Conservation (phyloP, 2,329 filamentous ascomycete species). For the Albifimbria verrucaria region DNA sequence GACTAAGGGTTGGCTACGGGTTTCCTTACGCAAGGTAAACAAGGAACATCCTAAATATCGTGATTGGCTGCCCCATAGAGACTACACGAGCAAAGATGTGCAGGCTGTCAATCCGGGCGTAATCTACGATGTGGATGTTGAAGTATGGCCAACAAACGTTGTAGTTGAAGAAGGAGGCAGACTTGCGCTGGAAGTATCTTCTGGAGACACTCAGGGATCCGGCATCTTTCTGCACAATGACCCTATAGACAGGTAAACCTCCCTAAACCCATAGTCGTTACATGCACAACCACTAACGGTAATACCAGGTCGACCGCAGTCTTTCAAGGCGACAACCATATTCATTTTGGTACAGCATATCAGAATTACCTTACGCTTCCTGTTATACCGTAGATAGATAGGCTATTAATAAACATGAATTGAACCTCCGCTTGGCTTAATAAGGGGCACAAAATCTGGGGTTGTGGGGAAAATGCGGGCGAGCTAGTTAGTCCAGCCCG, state of each 20-base stretch:
- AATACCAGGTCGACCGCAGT: constrained; percentile 18
- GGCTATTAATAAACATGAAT: no score
- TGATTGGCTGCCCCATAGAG: constrained; percentile 50
- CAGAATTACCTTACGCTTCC: constrained; percentile 52
- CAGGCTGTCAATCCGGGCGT: constrained; percentile 50
- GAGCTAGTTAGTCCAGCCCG: no score
- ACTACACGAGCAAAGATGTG: constrained; percentile 56
- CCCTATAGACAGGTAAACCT: constrained; percentile 40
- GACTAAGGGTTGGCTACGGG: constrained; percentile 62
- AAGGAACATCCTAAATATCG: constrained; percentile 47
- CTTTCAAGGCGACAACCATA: constrained; percentile 44
- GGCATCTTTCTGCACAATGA: constrained; percentile 55
- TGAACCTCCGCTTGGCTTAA: no score
- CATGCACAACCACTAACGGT: neutral
- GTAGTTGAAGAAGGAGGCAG: constrained; percentile 43
- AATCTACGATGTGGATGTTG: constrained; percentile 58
- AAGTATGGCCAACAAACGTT: constrained; percentile 64
- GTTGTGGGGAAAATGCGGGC: no score
- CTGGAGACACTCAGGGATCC: constrained; percentile 57
- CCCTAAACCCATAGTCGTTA: neutral
- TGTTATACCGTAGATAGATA: constrained; percentile 37
- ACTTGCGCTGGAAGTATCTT: constrained; percentile 53
- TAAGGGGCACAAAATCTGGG: no score
- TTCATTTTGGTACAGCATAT: constrained; percentile 47
- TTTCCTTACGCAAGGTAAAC: constrained; percentile 53